Conservation (phyloP, 2,329 filamentous ascomycete species). For the Claviceps paspali region DNA sequence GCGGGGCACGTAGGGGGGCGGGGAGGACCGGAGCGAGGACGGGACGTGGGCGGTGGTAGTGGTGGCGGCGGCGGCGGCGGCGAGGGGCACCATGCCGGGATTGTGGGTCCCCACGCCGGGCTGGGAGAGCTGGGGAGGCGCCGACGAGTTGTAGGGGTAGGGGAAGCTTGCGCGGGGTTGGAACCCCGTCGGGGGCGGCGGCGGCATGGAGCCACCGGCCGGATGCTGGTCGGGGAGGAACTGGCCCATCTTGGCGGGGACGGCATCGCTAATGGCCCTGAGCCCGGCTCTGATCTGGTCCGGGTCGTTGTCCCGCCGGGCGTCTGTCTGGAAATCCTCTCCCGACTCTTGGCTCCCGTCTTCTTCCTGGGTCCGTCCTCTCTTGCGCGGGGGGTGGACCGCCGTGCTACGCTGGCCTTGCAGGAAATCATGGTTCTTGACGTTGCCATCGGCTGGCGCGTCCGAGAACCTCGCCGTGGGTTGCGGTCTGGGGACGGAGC, state of each 20-base stretch:
- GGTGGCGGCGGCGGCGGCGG: neutral
- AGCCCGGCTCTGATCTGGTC: conserved; percentile 10
- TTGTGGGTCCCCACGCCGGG: no score
- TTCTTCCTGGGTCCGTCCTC: neutral
- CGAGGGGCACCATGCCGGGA: no score
- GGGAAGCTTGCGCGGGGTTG: no score
- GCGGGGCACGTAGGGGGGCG: neutral
- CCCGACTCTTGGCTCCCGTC: conserved; percentile 6
- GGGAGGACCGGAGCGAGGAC: neutral
- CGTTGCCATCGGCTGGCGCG: neutral
- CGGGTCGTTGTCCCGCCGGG: conserved; percentile 9
- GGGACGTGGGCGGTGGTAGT: neutral
- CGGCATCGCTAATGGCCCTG: conserved; percentile 3
- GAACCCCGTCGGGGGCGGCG: no score
- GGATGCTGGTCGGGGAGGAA: conserved; percentile 2
- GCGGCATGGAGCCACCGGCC: conserved; percentile 11
- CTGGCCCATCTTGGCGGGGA: neutral
- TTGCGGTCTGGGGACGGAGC: neutral
- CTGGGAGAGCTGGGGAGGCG: no score
- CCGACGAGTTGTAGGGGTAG: no score
- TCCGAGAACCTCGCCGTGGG: neutral
- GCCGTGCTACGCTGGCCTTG: neutral
- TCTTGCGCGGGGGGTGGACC: neutral
- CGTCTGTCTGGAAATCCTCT: conserved; percentile 16
- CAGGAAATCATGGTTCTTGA: neutral